A percentile compares a stretch with the other conserved stretches of the same genome.
These are phyloP conservation scores for Teunomyces cretensis DNA, from an alignment of 805 yeast species.

Conservation along the genomic window DNA sequence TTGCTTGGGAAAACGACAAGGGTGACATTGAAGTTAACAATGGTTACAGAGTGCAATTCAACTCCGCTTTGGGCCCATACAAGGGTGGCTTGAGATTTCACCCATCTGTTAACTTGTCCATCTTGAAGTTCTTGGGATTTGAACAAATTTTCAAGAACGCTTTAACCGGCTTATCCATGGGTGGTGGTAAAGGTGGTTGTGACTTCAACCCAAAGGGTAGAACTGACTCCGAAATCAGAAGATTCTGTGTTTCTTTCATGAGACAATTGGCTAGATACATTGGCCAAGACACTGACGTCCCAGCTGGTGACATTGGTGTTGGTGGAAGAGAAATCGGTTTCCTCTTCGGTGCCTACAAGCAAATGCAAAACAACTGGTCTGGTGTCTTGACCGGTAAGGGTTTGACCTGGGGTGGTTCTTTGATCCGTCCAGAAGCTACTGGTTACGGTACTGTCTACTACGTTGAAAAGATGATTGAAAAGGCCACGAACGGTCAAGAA, in stretches of 20 bases:
- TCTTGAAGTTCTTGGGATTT: conserved; percentile 93
- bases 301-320: conserved; percentile 99
- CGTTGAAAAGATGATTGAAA: conserved; percentile 96
- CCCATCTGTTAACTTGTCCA: conserved; percentile 93
- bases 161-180: conserved; percentile 94
- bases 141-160: conserved; percentile 99
- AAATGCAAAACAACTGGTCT: conserved; percentile 86
- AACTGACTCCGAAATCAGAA: conserved; percentile 90
- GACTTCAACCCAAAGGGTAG: conserved; percentile 97
- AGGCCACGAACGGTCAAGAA: conserved; percentile 87
- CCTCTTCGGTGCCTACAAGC: conserved; percentile 96
- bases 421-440: conserved; percentile 98
- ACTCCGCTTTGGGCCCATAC: conserved; percentile 98
- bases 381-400: conserved; percentile 99
- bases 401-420: conserved; percentile 97
- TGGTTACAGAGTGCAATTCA: conserved; percentile 98
- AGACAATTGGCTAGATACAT: conserved; percentile 92
- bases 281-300: conserved; percentile 97
- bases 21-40: conserved; percentile 91
- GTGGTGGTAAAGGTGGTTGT: conserved; percentile 99
- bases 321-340: conserved; percentile 96
- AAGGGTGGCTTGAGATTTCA: conserved; percentile 99
- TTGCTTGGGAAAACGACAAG: conserved; percentile 94
- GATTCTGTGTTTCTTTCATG: conserved; percentile 96
- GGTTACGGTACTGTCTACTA: conserved; percentile 97